Percentiles rank a stretch among this genome's conserved stretches.
Evolutionary conservation across 2,329 filamentous ascomycete genomes (phyloP).

Genomic region (Metarhizium album): DNA sequence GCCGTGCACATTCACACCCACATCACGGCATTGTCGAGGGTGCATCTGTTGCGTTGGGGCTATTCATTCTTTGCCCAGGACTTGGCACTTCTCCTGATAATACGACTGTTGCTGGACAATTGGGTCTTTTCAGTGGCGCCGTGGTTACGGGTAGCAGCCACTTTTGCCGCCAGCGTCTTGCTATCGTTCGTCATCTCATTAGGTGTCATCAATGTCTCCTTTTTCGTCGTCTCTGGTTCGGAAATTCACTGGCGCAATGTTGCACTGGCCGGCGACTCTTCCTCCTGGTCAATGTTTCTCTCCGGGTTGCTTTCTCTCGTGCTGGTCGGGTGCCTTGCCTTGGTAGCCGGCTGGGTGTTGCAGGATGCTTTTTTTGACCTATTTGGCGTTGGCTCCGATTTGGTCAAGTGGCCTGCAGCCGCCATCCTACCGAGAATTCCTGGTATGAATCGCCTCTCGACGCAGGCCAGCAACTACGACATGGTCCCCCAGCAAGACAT

Average conservation of each 20-base stretch:
- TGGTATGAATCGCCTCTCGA: neutral
- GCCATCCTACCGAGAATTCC: conserved; percentile 6
- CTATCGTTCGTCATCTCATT: conserved; percentile 14
- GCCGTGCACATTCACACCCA: conserved; percentile 20
- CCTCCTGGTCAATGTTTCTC: conserved; percentile 19
- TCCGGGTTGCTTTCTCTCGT: conserved; percentile 19
- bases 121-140: conserved; percentile 8
- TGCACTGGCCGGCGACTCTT: conserved; percentile 19
- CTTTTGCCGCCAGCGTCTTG: conserved; percentile 8
- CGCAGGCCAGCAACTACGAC: conserved; percentile 8
- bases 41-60: conserved; percentile 18
- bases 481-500: conserved; percentile 16
- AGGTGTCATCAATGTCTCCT: conserved; percentile 15
- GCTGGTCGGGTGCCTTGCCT: conserved; percentile 10
- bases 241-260: conserved; percentile 26
- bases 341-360: conserved; percentile 14
- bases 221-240: conserved; percentile 18
- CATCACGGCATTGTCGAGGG: conserved; percentile 15
- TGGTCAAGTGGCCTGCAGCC: conserved; percentile 15
- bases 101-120: conserved; percentile 19
- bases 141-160: conserved; percentile 4
- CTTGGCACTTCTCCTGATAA: conserved; percentile 16
- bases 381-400: conserved; percentile 13
- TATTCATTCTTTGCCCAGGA: conserved; percentile 25
- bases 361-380: conserved; percentile 15